Conservation (phyloP, 2,329 filamentous ascomycete species). For the Penicillium sp. region DNA sequence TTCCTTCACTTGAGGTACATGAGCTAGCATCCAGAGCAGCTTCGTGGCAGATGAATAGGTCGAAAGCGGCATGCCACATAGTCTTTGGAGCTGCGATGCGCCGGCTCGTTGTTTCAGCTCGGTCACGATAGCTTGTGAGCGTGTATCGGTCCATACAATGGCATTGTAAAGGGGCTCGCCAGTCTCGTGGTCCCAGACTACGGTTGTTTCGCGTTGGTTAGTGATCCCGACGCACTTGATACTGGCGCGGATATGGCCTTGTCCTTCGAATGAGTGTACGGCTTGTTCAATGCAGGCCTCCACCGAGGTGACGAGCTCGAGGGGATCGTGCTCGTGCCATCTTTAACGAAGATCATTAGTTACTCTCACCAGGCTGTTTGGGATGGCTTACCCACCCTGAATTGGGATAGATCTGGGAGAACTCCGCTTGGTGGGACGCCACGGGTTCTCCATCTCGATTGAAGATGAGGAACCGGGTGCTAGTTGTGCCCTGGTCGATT, state of each 20-base stretch:
- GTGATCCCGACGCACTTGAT: slow-evolving; percentile 80
- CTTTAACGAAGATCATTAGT: slow-evolving; percentile 42
- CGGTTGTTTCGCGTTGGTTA: slow-evolving; percentile 84
- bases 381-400: slow-evolving; percentile 64
- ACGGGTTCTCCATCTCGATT: slow-evolving; percentile 73
- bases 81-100: slow-evolving; percentile 63
- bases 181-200: slow-evolving; percentile 78
- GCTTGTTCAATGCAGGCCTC: slow-evolving; percentile 75
- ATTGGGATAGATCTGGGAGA: slow-evolving; percentile 77
- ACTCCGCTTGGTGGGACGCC: slow-evolving; percentile 80
- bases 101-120: slow-evolving; percentile 67
- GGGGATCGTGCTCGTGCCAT: slow-evolving; percentile 85
- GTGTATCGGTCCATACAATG: slow-evolving; percentile 86
- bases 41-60: slow-evolving; percentile 87
- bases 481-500: slow-evolving; percentile 89
- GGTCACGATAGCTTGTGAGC: slow-evolving; percentile 70
- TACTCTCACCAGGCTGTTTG: not conserved
- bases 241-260: slow-evolving; percentile 62
- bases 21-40: slow-evolving; percentile 74
- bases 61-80: slow-evolving; percentile 78
- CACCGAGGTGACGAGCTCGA: slow-evolving; percentile 71
- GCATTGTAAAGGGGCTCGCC: slow-evolving; percentile 79
- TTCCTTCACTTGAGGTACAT: slow-evolving; percentile 66
- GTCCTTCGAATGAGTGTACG: slow-evolving; percentile 63
- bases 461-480: slow-evolving; percentile 85